Evolutionary conservation across 2,329 filamentous ascomycete genomes (phyloP), one percentile per base, ranked within the genome.

Genomic region (Aspergillus awamori): DNA sequence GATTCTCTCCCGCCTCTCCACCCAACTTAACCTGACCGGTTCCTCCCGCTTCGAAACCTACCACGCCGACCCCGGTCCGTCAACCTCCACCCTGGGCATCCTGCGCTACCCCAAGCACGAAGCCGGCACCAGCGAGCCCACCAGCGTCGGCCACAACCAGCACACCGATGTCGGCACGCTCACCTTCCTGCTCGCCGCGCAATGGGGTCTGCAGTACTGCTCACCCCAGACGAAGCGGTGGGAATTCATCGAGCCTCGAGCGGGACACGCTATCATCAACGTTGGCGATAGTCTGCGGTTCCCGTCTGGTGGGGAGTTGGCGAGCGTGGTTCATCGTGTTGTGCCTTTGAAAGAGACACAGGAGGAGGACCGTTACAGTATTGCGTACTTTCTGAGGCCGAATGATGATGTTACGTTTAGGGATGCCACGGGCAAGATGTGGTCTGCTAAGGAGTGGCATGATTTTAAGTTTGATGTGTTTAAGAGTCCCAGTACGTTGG

Each of bases 151-250:
- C 5, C 57, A 60, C 36, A 57, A 41, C 11, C 20, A 47, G 10
- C 61, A 63, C 26, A 63, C 58, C 3, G 88, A 92, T 74, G 81
- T 86, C 72, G 81, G 82, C 69, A 81, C 81, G 17, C 74, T 86
- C 41, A 85, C 84, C 6, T 73, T 86, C 51, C 79, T 86, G 45
- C 86, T 86, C 78, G 80, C 76, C 68, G 79, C 84, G 72, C 79
- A 85, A 73, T 84, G 82, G 81, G 84, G 84, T 6, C 80, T 87
- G 30, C 84, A 87, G 72, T 79, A 86, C 63, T 81, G 81, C 3
- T 81, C 82, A 0, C 83, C 83, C 2, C 81, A 80, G 17, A 72
- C 76, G 8, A 74, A 77, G 33, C 77, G 81, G 68, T 85, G 84
- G 78, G 79, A 79, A 48, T 86, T 84, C 73, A 82, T 87, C 8